Evolutionary conservation across 2,329 filamentous ascomycete genomes (phyloP).

Genomic region (Cercospora canescens): DNA sequence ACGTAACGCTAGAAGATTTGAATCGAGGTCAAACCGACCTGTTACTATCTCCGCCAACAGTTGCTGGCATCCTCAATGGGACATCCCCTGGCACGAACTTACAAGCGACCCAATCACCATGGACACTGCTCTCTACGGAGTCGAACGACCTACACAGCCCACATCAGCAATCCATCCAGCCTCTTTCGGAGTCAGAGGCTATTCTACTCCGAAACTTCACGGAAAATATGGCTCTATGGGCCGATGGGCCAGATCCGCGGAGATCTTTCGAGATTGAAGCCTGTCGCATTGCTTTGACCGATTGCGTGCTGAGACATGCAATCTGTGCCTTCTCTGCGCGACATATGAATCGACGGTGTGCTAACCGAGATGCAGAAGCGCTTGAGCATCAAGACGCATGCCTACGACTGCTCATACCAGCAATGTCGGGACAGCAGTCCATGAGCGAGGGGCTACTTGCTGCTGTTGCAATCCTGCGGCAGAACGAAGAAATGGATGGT

Average conservation of each 20-base stretch:
- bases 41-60: background rate
- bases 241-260: conserved; percentile 17
- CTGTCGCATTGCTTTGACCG: conserved; percentile 47
- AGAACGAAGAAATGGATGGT: conserved; percentile 50
- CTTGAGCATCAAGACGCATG: conserved; percentile 49
- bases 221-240: conserved; percentile 22
- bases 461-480: conserved; percentile 51
- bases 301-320: conserved; percentile 50
- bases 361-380: conserved; percentile 43
- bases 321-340: conserved; percentile 50
- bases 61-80: background rate
- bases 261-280: conserved; percentile 47
- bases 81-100: background rate
- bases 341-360: conserved; percentile 44
- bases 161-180: background rate
- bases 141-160: background rate
- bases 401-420: conserved; percentile 48
- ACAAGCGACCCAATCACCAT: background rate
- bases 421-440: conserved; percentile 44
- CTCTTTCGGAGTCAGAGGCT: conserved; percentile 12
- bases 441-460: conserved; percentile 51
- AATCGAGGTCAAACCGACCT: background rate
- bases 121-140: background rate
- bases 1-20: background rate
- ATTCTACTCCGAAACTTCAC: conserved; percentile 18